Percentiles rank a stretch among this genome's conserved stretches.
Conservation (phyloP, 2,329 filamentous ascomycete species). For the Cercospora sp. region DNA sequence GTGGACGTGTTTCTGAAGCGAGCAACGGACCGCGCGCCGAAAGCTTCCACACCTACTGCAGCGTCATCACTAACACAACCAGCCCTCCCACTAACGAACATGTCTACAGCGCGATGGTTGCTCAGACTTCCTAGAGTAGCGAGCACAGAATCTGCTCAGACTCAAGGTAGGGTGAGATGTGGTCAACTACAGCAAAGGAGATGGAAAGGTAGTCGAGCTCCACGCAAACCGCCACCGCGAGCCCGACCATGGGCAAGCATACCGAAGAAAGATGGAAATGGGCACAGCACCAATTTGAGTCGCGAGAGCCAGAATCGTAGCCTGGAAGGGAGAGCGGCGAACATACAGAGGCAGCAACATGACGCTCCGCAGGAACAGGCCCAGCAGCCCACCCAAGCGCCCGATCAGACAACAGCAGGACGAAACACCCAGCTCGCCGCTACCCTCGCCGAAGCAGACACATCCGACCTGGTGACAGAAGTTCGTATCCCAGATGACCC, state of each 20-base stretch:
- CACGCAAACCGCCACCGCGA: slow-evolving; percentile 23
- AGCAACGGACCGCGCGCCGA: slow-evolving; percentile 1
- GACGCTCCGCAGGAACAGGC: neutral
- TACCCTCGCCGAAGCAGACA: slow-evolving; percentile 48
- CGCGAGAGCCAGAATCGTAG: neutral
- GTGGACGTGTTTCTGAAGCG: neutral
- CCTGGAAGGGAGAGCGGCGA: neutral
- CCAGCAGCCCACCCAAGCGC: slow-evolving; percentile 18
- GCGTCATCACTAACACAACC: neutral
- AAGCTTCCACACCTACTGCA: neutral
- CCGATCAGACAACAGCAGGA: slow-evolving; percentile 32
- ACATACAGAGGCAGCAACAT: slow-evolving; percentile 6
- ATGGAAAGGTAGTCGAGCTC: slow-evolving; percentile 14
- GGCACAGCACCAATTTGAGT: neutral
- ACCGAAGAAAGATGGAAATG: slow-evolving; percentile 7
- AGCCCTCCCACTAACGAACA: neutral
- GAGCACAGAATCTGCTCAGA: neutral
- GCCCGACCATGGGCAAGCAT: slow-evolving; percentile 23
- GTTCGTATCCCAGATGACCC: slow-evolving; percentile 64
- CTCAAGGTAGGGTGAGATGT: neutral
- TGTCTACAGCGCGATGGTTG: slow-evolving; percentile 26
- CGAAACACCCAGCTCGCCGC: slow-evolving; percentile 45
- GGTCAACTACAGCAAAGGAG: slow-evolving; percentile 21
- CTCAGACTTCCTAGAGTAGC: slow-evolving; percentile 21
- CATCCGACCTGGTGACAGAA: slow-evolving; percentile 55